phyloP scores from a whole-genome alignment of 176 grass and related monocot species.

The Hyparrhenia diplandra region DNA sequence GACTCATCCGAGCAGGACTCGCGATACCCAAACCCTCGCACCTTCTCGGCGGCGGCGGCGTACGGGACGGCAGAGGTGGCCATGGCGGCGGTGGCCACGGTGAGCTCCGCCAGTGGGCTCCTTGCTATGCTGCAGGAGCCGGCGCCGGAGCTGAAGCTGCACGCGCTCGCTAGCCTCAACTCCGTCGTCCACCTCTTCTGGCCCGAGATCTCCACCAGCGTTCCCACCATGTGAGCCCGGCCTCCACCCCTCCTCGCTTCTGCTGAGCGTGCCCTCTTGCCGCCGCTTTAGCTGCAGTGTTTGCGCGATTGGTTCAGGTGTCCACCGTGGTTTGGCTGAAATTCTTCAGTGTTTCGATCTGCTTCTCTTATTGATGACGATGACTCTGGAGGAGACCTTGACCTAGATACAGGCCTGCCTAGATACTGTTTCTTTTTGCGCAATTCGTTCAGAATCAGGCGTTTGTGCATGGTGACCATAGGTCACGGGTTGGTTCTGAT shows the following conservation, averaged over 20 bases:
- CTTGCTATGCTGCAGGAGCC: slow-evolving; percentile 93
- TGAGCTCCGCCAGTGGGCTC: slow-evolving; percentile 91
- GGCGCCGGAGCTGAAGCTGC: slow-evolving; percentile 79
- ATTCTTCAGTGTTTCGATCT: slow-evolving; percentile 4
- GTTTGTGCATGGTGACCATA: not conserved
- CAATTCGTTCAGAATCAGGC: slow-evolving; percentile 28
- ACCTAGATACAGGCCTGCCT: no score
- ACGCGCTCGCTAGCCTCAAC: slow-evolving; percentile 86
- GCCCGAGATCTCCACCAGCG: slow-evolving; percentile 99
- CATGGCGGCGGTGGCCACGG: slow-evolving; percentile 58
- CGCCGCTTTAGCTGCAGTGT: not conserved
- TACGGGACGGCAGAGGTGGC: slow-evolving; percentile 7
- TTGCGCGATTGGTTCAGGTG: slow-evolving; percentile 16
- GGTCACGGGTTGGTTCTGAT: slow-evolving; percentile 2
- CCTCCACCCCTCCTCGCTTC: not conserved
- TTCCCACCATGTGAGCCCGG: slow-evolving; percentile 78
- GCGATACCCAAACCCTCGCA: slow-evolving; percentile 33
- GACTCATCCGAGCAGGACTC: slow-evolving; percentile 43
- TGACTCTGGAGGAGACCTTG: not conserved
- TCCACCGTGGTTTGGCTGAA: not conserved
- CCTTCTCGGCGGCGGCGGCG: slow-evolving; percentile 20
- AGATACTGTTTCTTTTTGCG: not conserved
- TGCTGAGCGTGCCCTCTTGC: not conserved
- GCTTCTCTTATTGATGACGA: not conserved
- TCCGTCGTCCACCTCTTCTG: slow-evolving; percentile 94